Evolutionary conservation across 179 eudicot genomes (phyloP).

Genomic region (Sideroxylon spinosum): DNA sequence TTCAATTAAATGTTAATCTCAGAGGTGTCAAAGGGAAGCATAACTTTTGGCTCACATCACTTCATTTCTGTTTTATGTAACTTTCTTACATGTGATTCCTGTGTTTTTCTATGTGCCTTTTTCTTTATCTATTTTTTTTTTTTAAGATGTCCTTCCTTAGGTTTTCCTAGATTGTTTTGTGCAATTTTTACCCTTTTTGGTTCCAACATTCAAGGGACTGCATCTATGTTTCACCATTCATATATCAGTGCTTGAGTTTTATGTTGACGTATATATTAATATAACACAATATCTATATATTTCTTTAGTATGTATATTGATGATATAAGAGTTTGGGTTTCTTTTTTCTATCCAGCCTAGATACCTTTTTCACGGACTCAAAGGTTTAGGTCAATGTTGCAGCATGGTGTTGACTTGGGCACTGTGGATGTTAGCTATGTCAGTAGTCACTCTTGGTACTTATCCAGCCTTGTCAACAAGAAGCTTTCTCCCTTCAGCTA

Average conservation of each 20-base stretch:
- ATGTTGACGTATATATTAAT: conserved; percentile 24
- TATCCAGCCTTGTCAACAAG: conserved; percentile 11
- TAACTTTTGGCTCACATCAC: not conserved
- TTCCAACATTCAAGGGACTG: not conserved
- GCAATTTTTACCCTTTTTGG: conserved; percentile 17
- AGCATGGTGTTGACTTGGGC: conserved; percentile 92
- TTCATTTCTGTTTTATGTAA: not conserved
- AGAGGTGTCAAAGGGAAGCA: not conserved
- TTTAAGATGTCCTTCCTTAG: conserved; percentile 60
- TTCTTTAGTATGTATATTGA: conserved; percentile 41
- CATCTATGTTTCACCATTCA: conserved; percentile 3
- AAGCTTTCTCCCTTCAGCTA: not conserved
- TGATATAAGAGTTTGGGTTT: not conserved
- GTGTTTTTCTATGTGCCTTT: not conserved
- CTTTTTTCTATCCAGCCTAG: conserved; percentile 53
- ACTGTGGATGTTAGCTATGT: conserved; percentile 98
- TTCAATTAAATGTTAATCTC: not conserved
- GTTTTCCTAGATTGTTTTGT: conserved; percentile 9
- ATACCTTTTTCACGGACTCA: conserved; percentile 96
- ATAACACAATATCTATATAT: conserved; percentile 86
- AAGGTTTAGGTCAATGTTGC: conserved; percentile 92
- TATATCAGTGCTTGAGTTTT: not conserved
- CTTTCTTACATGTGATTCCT: not conserved
- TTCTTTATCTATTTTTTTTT: conserved; percentile 36
- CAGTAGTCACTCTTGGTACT: conserved; percentile 94